Evolutionary conservation across 148 eudicot genomes (phyloP).

Genomic region (Spergularia bocconei): DNA sequence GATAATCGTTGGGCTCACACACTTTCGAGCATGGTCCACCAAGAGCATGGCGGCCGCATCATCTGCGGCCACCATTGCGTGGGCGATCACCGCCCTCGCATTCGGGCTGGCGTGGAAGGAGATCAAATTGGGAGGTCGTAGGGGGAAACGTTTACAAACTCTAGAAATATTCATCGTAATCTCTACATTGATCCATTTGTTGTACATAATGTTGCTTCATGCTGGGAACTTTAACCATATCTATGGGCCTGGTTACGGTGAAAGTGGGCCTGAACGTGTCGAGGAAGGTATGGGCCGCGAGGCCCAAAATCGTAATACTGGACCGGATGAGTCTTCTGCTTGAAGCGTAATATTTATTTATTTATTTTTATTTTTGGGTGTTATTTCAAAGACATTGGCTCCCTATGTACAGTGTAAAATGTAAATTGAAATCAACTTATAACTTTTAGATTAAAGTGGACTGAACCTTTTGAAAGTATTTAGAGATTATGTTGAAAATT

Average conservation of each 20-base stretch:
- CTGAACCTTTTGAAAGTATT: no score
- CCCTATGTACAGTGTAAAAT: background rate
- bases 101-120: slow-evolving; percentile 88
- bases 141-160: slow-evolving; percentile 78
- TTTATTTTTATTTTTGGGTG: background rate
- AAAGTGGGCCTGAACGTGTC: background rate
- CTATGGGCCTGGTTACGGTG: slow-evolving; percentile 37
- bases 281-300: slow-evolving; percentile 16
- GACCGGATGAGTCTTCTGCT: slow-evolving; percentile 6
- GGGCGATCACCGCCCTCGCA: slow-evolving; percentile 56
- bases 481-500: no score
- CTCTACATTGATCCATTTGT: slow-evolving; percentile 55
- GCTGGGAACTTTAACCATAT: slow-evolving; percentile 47
- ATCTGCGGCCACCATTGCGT: slow-evolving; percentile 45
- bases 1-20: slow-evolving; percentile 41
- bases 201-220: slow-evolving; percentile 56
- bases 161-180: slow-evolving; percentile 47
- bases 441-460: no score
- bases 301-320: slow-evolving; percentile 19
- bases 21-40: slow-evolving; percentile 51
- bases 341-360: background rate
- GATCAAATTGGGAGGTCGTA: slow-evolving; percentile 60
- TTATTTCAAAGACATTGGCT: background rate
- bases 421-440: background rate
- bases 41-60: slow-evolving; percentile 55